A percentile compares a stretch with the other conserved stretches of the same genome.
These are phyloP conservation scores for Lasiodiplodia sp. DNA, from an alignment of 2,329 filamentous ascomycete species.

Conservation along the genomic window DNA sequence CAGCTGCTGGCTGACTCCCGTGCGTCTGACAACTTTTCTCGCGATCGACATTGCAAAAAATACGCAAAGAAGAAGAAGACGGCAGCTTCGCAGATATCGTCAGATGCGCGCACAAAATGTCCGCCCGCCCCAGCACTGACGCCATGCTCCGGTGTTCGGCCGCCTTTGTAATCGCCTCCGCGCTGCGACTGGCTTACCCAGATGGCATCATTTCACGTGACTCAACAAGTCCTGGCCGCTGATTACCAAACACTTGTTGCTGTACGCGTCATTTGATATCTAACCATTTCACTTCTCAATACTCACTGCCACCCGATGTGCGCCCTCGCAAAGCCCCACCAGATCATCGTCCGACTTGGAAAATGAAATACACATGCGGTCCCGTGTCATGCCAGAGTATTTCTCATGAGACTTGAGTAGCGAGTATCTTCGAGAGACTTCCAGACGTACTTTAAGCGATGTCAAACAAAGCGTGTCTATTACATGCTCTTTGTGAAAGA, in stretches of 20 bases:
- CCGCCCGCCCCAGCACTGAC: constrained; percentile 18
- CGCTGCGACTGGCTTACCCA: neutral
- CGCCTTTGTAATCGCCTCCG: constrained; percentile 26
- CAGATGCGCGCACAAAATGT: constrained; percentile 24
- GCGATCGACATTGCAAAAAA: constrained; percentile 8
- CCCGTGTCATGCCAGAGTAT: no score
- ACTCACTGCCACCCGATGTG: neutral
- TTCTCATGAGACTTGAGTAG: no score
- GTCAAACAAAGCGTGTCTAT: no score
- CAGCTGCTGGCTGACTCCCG: constrained; percentile 22
- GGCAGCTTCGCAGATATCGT: neutral
- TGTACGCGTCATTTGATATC: neutral
- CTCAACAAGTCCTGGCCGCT: neutral
- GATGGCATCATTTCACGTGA: constrained; percentile 28
- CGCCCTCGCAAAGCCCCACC: no score
- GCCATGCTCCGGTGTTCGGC: constrained; percentile 28
- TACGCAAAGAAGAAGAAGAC: constrained; percentile 1
- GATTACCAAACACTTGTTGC: neutral
- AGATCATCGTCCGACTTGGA: no score
- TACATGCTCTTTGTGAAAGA: no score
- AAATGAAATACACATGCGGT: no score
- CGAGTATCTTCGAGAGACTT: no score
- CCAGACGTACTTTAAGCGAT: no score
- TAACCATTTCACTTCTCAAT: neutral
- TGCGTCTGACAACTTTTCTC: constrained; percentile 4